Percentiles rank a stretch among this genome's conserved stretches.
phyloP scores from a whole-genome alignment of 768 basidiomycete species.

The Psilocybe tampanensis region DNA sequence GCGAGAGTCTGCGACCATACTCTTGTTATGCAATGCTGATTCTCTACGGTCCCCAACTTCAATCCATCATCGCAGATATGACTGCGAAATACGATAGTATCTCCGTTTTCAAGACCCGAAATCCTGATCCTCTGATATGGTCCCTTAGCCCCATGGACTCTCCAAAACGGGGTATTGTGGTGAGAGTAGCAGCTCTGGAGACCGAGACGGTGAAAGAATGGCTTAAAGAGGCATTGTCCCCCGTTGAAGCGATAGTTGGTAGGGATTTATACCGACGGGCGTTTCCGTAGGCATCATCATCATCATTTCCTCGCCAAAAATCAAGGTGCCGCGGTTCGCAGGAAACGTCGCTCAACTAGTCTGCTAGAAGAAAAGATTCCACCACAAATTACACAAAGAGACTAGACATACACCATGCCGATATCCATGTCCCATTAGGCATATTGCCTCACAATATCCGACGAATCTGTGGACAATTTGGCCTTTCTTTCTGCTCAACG shows the following conservation, averaged over 20 bases:
- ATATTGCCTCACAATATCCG: neutral
- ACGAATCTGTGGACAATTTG: constrained; percentile 6
- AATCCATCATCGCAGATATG: constrained; percentile 50
- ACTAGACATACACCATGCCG: neutral
- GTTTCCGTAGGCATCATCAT: constrained; percentile 44
- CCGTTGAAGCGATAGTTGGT: constrained; percentile 58
- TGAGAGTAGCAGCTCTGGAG: constrained; percentile 77
- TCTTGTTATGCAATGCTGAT: constrained; percentile 89
- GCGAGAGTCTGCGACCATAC: constrained; percentile 73
- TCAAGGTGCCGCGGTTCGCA: neutral
- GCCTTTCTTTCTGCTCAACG: neutral
- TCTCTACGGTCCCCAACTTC: constrained; percentile 70
- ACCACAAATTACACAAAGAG: neutral
- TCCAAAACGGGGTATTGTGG: constrained; percentile 50
- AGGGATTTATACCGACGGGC: constrained; percentile 64
- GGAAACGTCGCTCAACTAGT: neutral
- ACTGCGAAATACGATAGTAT: constrained; percentile 50
- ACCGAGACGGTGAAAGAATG: constrained; percentile 76
- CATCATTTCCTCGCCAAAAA: neutral
- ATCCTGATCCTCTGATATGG: constrained; percentile 77
- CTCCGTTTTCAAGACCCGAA: constrained; percentile 62
- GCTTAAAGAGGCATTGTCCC: constrained; percentile 58
- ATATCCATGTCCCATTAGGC: neutral
- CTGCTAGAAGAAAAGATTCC: neutral
- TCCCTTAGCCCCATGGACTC: constrained; percentile 64